Evolutionary conservation across 2,329 filamentous ascomycete genomes (phyloP), one percentile per base, ranked within the genome.

Genomic region (Talaromyces sp.): DNA sequence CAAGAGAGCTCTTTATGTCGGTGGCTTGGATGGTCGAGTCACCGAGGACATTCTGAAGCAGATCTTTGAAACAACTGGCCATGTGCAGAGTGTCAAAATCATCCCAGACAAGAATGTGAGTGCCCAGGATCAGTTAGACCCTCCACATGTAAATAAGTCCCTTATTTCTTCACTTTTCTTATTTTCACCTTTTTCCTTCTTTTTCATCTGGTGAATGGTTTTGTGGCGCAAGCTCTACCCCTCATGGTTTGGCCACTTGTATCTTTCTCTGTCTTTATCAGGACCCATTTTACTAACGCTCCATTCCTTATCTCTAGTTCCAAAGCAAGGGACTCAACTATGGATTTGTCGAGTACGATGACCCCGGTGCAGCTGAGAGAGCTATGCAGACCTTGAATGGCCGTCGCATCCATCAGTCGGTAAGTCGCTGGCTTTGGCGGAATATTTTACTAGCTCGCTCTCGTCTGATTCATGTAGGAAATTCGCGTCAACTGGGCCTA

Each of bases 401-500:
- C 60, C 89, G 95, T 68, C 87, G 94, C 67, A 93, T 99, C 66
- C 94, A 99, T 76, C 93, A 98, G 79, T 91, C 91, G 75, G 93
- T 96, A 87, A 77, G 89, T 76, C 57, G 36, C 36, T 61, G 59
- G 28, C 12, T 18, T 33, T 47, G 2, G 10, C 14, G 18, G 12
- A 8, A 47, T 27, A 12, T 23, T 23, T 23, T 27, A 12, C 12
- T 12, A 12, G 14, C 28, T 7, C 8, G 16, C 14, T 7, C 14
- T 53, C 10, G 10, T 31, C 50, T 31, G 12, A 53, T 66, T 68
- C 59, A 73, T 57, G 23, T 73, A 96, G 92, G 95, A 99, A 83
- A 99, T 99, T 66, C 91, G 93, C 61, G 95, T 99, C 72, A 99
- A 99, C 82, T 99, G 95, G 95, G 95, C 95, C 27, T 99, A 99